Conservation (phyloP, 2,329 filamentous ascomycete species). For the Pyrenophora tritici-repentis region DNA sequence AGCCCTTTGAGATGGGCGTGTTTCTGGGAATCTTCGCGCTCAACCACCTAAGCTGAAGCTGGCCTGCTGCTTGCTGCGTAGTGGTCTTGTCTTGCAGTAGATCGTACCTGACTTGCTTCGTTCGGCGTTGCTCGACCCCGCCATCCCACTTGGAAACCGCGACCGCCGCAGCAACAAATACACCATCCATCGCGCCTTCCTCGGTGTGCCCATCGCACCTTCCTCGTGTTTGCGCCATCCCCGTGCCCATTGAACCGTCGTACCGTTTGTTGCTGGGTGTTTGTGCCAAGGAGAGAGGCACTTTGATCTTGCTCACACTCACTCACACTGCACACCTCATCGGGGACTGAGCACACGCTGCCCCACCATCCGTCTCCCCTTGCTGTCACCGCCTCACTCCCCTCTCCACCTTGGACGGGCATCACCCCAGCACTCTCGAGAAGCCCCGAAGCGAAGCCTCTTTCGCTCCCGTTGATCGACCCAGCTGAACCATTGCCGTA, state of each 20-base stretch:
- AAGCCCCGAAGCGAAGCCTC: constrained; percentile 4
- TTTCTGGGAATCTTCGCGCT: not conserved
- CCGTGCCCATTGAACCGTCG: too few relatives aligned
- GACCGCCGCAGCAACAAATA: constrained; percentile 10
- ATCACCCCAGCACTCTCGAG: constrained; percentile 5
- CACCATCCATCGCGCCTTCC: not conserved
- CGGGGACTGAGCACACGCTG: constrained; percentile 1
- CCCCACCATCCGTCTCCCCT: constrained; percentile 18
- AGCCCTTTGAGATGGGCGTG: not conserved
- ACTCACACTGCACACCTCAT: not conserved
- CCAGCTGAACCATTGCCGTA: not conserved
- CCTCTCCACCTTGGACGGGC: constrained; percentile 12
- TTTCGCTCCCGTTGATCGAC: constrained; percentile 1
- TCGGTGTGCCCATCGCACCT: constrained; percentile 7
- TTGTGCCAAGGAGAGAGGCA: too few relatives aligned
- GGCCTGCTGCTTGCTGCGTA: too few relatives aligned
- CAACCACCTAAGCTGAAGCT: too few relatives aligned
- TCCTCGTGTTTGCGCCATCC: not conserved
- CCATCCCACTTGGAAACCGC: constrained; percentile 13
- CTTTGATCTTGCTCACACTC: too few relatives aligned
- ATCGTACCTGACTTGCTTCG: constrained; percentile 6
- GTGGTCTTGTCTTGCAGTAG: not conserved
- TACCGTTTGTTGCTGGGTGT: too few relatives aligned
- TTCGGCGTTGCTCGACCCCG: constrained; percentile 11
- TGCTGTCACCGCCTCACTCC: constrained; percentile 20